Percentiles rank a stretch among this genome's conserved stretches.
phyloP scores from a whole-genome alignment of 768 basidiomycete species.

The Tephrocybe sp. region DNA sequence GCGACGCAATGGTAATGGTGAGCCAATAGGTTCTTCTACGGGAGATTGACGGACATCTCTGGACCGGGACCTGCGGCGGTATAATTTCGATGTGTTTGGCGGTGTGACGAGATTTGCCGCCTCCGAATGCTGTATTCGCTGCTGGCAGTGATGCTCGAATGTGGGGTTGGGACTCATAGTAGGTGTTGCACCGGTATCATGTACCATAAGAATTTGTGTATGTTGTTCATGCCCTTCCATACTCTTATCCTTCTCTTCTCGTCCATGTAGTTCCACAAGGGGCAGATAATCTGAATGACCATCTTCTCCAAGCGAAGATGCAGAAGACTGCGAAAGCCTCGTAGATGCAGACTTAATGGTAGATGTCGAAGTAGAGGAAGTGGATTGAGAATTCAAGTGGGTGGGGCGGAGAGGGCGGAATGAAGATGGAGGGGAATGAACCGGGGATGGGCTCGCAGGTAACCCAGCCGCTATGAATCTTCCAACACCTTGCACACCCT shows the following conservation, averaged over 20 bases:
- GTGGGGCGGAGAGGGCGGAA: conserved; percentile 7
- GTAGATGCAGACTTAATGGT: conserved; percentile 25
- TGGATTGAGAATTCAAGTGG: conserved; percentile 12
- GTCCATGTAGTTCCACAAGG: neutral
- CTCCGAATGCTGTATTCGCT: conserved; percentile 8
- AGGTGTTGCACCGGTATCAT: conserved; percentile 48
- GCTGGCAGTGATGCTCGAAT: conserved; percentile 28
- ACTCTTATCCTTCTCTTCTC: conserved; percentile 12
- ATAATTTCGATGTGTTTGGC: conserved; percentile 17
- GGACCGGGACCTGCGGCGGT: conserved; percentile 23
- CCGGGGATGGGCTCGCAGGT: conserved; percentile 22
- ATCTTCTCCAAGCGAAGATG: conserved; percentile 42
- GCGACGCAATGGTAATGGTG: neutral
- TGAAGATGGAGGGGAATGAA: neutral
- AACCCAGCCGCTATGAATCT: conserved; percentile 53
- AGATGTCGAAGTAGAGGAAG: conserved; percentile 14
- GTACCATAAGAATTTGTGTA: conserved; percentile 37
- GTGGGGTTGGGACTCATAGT: conserved; percentile 48
- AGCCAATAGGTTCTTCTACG: neutral
- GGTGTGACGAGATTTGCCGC: conserved; percentile 1
- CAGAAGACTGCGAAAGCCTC: conserved; percentile 43
- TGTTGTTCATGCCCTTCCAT: conserved; percentile 20
- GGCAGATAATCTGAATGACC: neutral
- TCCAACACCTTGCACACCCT: conserved; percentile 58
- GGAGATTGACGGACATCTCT: neutral